phyloP scores from a whole-genome alignment of 257 asterid genomes.

The Hygrophila difformis region DNA sequence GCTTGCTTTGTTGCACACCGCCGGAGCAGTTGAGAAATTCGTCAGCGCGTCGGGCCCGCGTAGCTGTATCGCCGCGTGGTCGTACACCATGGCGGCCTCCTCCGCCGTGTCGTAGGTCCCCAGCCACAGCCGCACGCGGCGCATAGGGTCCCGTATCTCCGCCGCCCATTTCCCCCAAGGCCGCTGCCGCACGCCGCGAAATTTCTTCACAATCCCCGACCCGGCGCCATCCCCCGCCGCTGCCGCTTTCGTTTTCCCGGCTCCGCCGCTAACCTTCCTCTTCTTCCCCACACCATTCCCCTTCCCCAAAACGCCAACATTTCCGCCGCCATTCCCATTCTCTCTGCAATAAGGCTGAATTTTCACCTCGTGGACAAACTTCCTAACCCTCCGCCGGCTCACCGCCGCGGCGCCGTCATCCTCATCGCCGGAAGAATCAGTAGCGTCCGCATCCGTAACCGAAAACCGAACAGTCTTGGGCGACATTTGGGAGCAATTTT shows the following conservation, averaged over 20 bases:
- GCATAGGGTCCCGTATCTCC: constrained; percentile 81
- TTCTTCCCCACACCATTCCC: constrained; percentile 21
- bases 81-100: constrained; percentile 97
- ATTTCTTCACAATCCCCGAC: constrained; percentile 31
- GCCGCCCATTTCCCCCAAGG: constrained; percentile 99
- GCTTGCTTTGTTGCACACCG: constrained; percentile 18
- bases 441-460: constrained; percentile 83
- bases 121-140: constrained; percentile 82
- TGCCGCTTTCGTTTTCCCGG: constrained; percentile 13
- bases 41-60: constrained; percentile 97
- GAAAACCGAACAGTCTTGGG: constrained; percentile 51
- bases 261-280: constrained; percentile 27
- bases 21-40: constrained; percentile 44
- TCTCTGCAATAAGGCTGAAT: constrained; percentile 28
- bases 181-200: constrained; percentile 86
- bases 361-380: constrained; percentile 56
- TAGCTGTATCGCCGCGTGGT: constrained; percentile 89
- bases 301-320: constrained; percentile 8
- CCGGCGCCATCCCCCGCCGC: constrained; percentile 72
- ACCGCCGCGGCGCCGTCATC: constrained; percentile 17
- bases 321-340: constrained; percentile 9
- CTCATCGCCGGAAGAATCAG: constrained; percentile 88
- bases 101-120: constrained; percentile 95
- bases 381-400: constrained; percentile 48
- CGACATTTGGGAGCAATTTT: constrained; percentile 14